phyloP scores from a whole-genome alignment of 2,329 filamentous ascomycete genomes.

The Penicillium sp. region DNA sequence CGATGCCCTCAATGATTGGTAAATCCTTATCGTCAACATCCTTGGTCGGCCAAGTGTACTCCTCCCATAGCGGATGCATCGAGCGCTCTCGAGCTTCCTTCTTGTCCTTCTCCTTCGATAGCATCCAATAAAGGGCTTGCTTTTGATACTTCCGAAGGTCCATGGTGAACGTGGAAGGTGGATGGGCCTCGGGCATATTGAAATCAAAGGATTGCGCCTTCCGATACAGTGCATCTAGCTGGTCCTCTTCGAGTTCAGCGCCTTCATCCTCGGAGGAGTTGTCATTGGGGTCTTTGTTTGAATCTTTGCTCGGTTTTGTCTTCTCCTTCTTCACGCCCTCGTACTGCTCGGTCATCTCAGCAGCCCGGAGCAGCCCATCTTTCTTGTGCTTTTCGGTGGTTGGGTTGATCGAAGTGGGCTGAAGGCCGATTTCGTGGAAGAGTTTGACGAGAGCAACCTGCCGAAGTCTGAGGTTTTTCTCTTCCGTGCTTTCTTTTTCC shows the following conservation, averaged over 20 bases:
- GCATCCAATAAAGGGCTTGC: constrained; percentile 94
- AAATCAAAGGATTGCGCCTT: constrained; percentile 98
- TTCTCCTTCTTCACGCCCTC: constrained; percentile 56
- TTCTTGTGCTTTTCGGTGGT: constrained; percentile 72
- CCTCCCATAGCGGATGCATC: constrained; percentile 97
- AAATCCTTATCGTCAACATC: constrained; percentile 80
- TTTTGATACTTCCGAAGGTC: constrained; percentile 87
- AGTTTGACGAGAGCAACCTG: constrained; percentile 85
- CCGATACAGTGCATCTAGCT: constrained; percentile 87
- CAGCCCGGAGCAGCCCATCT: constrained; percentile 79
- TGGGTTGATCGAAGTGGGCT: constrained; percentile 69
- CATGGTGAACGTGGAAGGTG: constrained; percentile 75
- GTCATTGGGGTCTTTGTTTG: constrained; percentile 32
- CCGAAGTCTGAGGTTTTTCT: constrained; percentile 74
- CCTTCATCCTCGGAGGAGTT: constrained; percentile 69
- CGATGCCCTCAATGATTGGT: constrained; percentile 59
- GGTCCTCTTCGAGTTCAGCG: constrained; percentile 87
- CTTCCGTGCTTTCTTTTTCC: constrained; percentile 77
- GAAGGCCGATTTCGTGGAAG: constrained; percentile 81
- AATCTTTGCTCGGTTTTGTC: constrained; percentile 25
- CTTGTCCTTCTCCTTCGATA: constrained; percentile 81
- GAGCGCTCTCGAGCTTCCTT: constrained; percentile 67
- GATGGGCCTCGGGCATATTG: constrained; percentile 78
- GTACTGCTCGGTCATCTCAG: constrained; percentile 75
- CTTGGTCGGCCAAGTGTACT: constrained; percentile 82